phyloP scores from a whole-genome alignment of 192 early-diverging fungal species.

The Coemansia sp. region DNA sequence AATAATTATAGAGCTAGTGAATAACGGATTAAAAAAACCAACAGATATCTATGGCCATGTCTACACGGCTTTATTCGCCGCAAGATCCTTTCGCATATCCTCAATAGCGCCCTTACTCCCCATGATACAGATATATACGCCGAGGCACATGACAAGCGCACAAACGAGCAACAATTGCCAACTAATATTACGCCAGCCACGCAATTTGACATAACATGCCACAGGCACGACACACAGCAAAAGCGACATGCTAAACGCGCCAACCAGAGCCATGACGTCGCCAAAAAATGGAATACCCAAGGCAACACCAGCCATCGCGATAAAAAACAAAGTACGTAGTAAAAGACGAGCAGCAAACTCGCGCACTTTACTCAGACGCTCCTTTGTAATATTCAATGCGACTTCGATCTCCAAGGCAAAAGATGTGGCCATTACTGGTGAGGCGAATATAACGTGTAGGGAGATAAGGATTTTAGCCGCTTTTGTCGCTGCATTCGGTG shows the following conservation, averaged over 20 bases:
- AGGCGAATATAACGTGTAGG: slow-evolving; percentile 80
- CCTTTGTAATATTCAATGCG: slow-evolving; percentile 59
- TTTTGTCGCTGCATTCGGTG: slow-evolving; percentile 60
- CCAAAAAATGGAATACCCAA: slow-evolving; percentile 77
- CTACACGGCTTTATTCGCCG: background rate
- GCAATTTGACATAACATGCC: slow-evolving; percentile 69
- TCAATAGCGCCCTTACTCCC: slow-evolving; percentile 45
- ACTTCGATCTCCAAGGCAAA: slow-evolving; percentile 74
- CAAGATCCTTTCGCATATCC: slow-evolving; percentile 29
- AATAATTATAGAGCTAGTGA: too few species aligned
- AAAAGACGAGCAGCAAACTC: slow-evolving; percentile 59
- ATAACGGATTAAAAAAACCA: too few species aligned
- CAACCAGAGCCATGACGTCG: slow-evolving; percentile 75
- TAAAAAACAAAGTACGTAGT: slow-evolving; percentile 62
- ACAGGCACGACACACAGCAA: slow-evolving; percentile 81
- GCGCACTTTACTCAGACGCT: slow-evolving; percentile 44
- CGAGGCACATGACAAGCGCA: slow-evolving; percentile 60
- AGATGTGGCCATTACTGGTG: slow-evolving; percentile 75
- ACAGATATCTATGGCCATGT: too few species aligned
- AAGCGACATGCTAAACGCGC: slow-evolving; percentile 70
- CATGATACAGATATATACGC: slow-evolving; percentile 32
- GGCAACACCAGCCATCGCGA: slow-evolving; percentile 60
- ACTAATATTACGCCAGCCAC: slow-evolving; percentile 60
- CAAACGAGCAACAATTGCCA: slow-evolving; percentile 59
- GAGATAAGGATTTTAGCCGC: slow-evolving; percentile 75